phyloP scores from a whole-genome alignment of 352 stramenopile species.

The Aphanomyces stellatus region DNA sequence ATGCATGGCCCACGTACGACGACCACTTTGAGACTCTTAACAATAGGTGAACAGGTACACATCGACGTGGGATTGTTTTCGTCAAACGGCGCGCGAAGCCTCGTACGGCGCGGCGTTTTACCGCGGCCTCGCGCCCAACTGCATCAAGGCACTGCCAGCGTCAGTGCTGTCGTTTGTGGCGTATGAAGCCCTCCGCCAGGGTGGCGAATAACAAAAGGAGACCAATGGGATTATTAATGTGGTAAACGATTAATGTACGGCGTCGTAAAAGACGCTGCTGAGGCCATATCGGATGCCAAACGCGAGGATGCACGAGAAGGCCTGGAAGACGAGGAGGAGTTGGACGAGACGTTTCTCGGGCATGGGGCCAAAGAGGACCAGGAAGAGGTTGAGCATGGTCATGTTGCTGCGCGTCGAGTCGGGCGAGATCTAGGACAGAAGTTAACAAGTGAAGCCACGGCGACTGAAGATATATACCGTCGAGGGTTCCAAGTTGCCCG shows the following conservation, averaged over 20 bases:
- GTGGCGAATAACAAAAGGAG: not conserved
- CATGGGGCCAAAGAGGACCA: slow-evolving; percentile 80
- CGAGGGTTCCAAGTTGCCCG: slow-evolving; percentile 87
- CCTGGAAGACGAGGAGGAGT: slow-evolving; percentile 64
- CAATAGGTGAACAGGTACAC: too few relatives aligned
- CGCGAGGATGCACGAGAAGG: slow-evolving; percentile 53
- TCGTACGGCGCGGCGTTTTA: slow-evolving; percentile 43
- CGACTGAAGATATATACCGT: slow-evolving; percentile 83
- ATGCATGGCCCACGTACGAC: slow-evolving; percentile 45
- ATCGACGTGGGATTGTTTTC: slow-evolving; percentile 65
- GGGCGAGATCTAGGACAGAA: slow-evolving; percentile 26
- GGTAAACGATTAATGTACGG: slow-evolving; percentile 58
- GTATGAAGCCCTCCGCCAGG: slow-evolving; percentile 67
- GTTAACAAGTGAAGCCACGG: slow-evolving; percentile 24
- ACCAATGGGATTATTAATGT: too few relatives aligned
- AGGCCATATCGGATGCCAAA: slow-evolving; percentile 82
- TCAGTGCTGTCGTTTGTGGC: slow-evolving; percentile 70
- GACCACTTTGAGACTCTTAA: too few relatives aligned
- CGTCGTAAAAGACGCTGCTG: slow-evolving; percentile 84
- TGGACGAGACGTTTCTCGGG: slow-evolving; percentile 62
- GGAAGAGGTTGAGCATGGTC: slow-evolving; percentile 84
- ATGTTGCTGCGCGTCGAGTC: slow-evolving; percentile 72
- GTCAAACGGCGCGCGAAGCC: slow-evolving; percentile 35
- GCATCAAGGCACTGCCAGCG: slow-evolving; percentile 54
- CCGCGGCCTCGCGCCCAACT: slow-evolving; percentile 63